Evolutionary conservation across 495 filamentous ascomycete species (phyloP).

Genomic region (Mytilinidion resinicola): DNA sequence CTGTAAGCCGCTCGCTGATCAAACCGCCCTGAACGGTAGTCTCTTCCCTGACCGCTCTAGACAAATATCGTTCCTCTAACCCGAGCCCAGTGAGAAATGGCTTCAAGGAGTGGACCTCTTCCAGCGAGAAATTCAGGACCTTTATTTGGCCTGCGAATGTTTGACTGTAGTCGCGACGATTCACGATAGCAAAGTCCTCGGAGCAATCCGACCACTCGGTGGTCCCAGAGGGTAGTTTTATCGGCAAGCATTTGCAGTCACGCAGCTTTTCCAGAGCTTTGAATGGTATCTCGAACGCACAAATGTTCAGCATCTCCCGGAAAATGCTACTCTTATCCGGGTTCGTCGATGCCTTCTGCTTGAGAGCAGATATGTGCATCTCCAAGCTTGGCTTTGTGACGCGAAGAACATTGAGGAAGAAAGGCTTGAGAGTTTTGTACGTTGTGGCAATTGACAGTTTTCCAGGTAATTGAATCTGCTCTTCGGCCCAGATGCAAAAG

Average conservation of each 20-base stretch:
- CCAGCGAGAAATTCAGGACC: conserved; percentile 4
- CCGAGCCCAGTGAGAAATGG: background rate
- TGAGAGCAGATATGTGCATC: conserved; percentile 3
- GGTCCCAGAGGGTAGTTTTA: background rate
- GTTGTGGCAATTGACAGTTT: conserved; percentile 7
- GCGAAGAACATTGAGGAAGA: conserved; percentile 1
- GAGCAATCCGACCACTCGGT: conserved; percentile 1
- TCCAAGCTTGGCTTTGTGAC: background rate
- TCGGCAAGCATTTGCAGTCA: conserved; percentile 1
- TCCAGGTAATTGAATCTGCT: background rate
- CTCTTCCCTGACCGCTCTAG: conserved; percentile 2
- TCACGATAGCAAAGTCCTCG: conserved; percentile 4
- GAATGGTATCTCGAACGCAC: background rate
- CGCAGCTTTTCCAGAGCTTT: background rate
- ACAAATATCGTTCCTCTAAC: background rate
- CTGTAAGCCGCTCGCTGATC: background rate
- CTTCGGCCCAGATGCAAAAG: conserved; percentile 4
- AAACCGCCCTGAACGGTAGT: background rate
- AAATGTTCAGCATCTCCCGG: conserved; percentile 3
- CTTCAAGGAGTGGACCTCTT: conserved; percentile 1
- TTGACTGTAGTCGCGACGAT: conserved; percentile 2
- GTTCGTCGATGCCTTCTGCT: background rate
- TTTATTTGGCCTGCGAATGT: background rate
- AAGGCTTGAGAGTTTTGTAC: background rate
- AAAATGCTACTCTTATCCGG: background rate